These are phyloP conservation scores for Lecanoromycetidae sp. DNA, from an alignment of 2,329 filamentous ascomycete genomes.

Conservation along the genomic window DNA sequence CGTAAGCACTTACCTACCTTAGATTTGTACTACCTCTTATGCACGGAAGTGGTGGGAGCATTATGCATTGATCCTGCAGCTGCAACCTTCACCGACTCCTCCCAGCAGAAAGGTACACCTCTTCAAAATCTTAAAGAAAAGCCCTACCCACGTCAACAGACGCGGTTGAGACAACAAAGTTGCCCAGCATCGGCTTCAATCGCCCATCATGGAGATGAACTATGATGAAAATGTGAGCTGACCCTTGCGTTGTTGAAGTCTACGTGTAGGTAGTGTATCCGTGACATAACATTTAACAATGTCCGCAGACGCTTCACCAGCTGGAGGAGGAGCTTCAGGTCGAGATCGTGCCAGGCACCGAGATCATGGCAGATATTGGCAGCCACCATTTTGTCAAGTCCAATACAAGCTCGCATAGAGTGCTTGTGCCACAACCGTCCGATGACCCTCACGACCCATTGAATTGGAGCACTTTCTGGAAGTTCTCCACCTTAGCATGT, in stretches of 20 bases:
- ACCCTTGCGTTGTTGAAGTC: not conserved
- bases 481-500: constrained; percentile 37
- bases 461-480: constrained; percentile 40
- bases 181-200: not conserved
- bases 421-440: constrained; percentile 42
- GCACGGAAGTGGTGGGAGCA: too few relatives aligned
- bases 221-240: constrained; percentile 31
- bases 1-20: too few relatives aligned
- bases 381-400: constrained; percentile 52
- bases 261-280: not conserved
- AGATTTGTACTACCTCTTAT: too few relatives aligned
- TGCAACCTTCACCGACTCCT: too few relatives aligned
- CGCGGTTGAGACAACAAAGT: too few relatives aligned
- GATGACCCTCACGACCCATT: constrained; percentile 36
- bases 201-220: constrained; percentile 37
- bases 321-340: constrained; percentile 41
- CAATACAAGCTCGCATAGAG: constrained; percentile 29
- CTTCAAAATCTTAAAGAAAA: too few relatives aligned
- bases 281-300: not conserved
- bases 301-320: constrained; percentile 31
- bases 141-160: too few relatives aligned
- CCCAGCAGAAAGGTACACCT: too few relatives aligned
- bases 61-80: too few relatives aligned
- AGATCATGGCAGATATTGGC: constrained; percentile 50
- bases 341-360: constrained; percentile 46